Percentiles rank a stretch among this genome's conserved stretches.
phyloP scores from a whole-genome alignment of 345 rosid species.

The Acer campestre region DNA sequence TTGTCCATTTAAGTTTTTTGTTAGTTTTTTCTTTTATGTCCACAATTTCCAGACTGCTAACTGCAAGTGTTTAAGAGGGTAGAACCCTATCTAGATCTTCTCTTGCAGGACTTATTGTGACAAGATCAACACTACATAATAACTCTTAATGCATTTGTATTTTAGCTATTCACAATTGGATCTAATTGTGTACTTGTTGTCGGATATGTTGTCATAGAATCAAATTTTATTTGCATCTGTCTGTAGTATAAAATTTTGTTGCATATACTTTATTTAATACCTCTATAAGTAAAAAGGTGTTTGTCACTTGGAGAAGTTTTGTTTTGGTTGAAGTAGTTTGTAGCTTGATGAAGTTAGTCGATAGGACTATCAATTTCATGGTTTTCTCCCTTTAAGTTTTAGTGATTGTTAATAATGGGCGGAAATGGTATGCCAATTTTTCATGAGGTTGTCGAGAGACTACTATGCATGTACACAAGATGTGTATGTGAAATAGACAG shows the following conservation, averaged over 20 bases:
- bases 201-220: too few relatives aligned
- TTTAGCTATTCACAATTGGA: neutral
- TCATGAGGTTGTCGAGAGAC: too few relatives aligned
- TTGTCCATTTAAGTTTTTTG: constrained; percentile 2
- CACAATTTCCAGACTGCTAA: neutral
- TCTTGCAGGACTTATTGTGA: neutral
- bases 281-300: neutral
- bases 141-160: neutral
- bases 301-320: neutral
- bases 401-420: neutral
- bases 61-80: neutral
- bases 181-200: too few relatives aligned
- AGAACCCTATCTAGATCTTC: neutral
- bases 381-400: neutral
- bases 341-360: neutral
- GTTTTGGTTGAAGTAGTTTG: neutral
- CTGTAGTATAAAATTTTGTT: neutral
- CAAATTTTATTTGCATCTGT: too few relatives aligned
- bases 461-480: neutral
- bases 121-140: neutral
- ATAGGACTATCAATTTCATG: neutral
- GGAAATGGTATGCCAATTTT: neutral
- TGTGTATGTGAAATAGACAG: neutral
- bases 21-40: too few relatives aligned
- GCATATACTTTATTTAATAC: neutral